Evolutionary conservation across 2,329 filamentous ascomycete genomes (phyloP), one percentile per base, ranked within the genome.

Genomic region (Metarhizium brunneum): DNA sequence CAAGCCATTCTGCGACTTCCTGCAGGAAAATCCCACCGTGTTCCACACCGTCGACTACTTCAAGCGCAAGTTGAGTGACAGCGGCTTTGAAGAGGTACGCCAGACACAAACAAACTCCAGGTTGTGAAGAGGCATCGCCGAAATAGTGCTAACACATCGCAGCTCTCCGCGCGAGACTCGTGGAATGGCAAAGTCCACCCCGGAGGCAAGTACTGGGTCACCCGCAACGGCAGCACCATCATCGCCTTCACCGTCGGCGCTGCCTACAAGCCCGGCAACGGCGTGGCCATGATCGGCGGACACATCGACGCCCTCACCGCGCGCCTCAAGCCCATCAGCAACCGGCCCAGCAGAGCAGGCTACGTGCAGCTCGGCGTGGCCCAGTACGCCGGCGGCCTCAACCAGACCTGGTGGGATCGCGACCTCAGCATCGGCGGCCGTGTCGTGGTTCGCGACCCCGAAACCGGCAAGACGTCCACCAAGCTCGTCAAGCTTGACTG

Each of bases 371-470:
- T 97, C 6, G 92, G 90, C 29, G 90, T 97, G 54, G 92, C 94
- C 2, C 94, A 89, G 0, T 99, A 97, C 68, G 92, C 91, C 10
- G 92, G 94, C 52, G 91, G 78, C 1, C 74, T 97, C 59, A 94
- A 92, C 68, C 78, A 79, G 59, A 97, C 94, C 1, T 97, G 94
- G 94, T 97, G 92, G 92, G 94, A 97, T 70, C 84, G 94, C 42
- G 94, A 99, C 70, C 80, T 99, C 53, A 86, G 88, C 61, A 88
- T 97, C 63, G 94, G 91, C 60, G 94, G 94, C 43, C 81, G 91
- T 48, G 92, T 97, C 4, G 78, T 97, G 51, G 85, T 97, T 49
- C 88, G 85, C 60, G 86, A 96, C 63, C 68, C 78, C 4, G 73
- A 76, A 50, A 82, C 83, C 2, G 87, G 87, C 62, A 95, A 92